phyloP scores from a whole-genome alignment of 306 rosid species.

The Phaseolus lunatus region DNA sequence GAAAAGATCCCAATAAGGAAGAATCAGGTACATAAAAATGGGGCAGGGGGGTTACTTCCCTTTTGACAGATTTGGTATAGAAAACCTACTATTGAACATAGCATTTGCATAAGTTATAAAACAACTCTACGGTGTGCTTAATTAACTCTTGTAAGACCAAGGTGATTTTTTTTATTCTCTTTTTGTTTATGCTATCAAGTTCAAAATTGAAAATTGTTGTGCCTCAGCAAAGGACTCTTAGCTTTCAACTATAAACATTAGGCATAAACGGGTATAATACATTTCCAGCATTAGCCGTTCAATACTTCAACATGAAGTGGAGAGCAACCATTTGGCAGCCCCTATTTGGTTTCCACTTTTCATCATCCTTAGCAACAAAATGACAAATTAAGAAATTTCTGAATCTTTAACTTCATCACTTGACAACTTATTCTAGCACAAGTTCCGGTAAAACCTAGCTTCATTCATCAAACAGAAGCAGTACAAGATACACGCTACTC shows the following conservation, averaged over 20 bases:
- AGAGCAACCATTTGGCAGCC: not conserved
- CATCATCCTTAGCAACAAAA: slow-evolving; percentile 15
- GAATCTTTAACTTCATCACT: slow-evolving; percentile 24
- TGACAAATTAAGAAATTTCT: not conserved
- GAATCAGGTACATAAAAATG: not conserved
- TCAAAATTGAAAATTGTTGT: not conserved
- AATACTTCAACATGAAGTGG: not conserved
- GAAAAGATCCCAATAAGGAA: not conserved
- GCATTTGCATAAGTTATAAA: slow-evolving; percentile 20
- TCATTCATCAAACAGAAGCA: slow-evolving; percentile 17
- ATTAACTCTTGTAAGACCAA: slow-evolving; percentile 31
- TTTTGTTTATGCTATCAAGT: slow-evolving; percentile 11
- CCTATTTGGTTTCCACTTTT: not conserved
- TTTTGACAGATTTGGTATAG: not conserved
- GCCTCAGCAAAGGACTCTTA: slow-evolving; percentile 23
- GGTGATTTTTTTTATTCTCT: not conserved
- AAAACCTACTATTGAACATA: slow-evolving; percentile 27
- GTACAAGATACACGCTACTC: not conserved
- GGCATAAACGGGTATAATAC: not conserved
- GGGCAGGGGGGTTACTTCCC: not conserved
- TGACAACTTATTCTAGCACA: slow-evolving; percentile 23
- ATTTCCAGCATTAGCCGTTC: slow-evolving; percentile 4
- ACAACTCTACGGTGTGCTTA: not conserved
- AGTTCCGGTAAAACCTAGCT: slow-evolving; percentile 5
- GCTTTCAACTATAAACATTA: slow-evolving; percentile 19